These are phyloP conservation scores for Stachybotrys chartarum DNA, from an alignment of 2,329 filamentous ascomycete species.

Conservation along the genomic window DNA sequence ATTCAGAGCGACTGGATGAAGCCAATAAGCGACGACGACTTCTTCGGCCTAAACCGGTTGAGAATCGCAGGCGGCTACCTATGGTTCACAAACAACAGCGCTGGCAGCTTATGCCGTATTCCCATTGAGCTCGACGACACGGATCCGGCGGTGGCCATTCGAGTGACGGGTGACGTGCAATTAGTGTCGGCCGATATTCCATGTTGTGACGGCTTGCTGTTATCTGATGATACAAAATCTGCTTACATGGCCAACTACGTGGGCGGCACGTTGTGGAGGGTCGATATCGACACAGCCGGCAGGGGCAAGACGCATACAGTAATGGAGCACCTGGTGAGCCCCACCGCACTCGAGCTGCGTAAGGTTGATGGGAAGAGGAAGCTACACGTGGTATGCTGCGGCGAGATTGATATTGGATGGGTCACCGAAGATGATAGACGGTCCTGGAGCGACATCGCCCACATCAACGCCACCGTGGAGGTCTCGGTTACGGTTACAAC, in stretches of 20 bases:
- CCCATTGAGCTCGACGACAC: conserved; percentile 2
- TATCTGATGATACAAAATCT: conserved; percentile 1
- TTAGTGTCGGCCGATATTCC: not conserved
- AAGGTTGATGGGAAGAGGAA: conserved; percentile 2
- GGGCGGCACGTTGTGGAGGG: conserved; percentile 2
- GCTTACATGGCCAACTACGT: conserved; percentile 4
- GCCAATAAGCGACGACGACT: conserved; percentile 1
- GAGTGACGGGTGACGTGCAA: not conserved
- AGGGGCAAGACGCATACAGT: not conserved
- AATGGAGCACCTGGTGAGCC: conserved; percentile 2
- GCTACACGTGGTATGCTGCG: conserved; percentile 7
- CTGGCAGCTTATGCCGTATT: conserved; percentile 2
- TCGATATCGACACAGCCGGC: conserved; percentile 3
- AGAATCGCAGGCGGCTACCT: conserved; percentile 1
- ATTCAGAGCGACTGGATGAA: conserved; percentile 2
- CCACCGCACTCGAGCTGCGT: conserved; percentile 4
- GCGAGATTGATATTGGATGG: conserved; percentile 1
- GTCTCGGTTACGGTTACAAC: conserved; percentile 1
- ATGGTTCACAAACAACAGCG: conserved; percentile 5
- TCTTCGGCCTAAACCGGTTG: conserved; percentile 8
- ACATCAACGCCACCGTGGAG: not conserved
- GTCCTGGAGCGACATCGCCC: conserved; percentile 1
- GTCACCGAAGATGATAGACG: not conserved
- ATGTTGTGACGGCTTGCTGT: conserved; percentile 3
- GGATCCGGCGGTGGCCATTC: not conserved